These are phyloP conservation scores for Croton laevigatus DNA, from an alignment of 441 rosid genomes.

Conservation along the genomic window DNA sequence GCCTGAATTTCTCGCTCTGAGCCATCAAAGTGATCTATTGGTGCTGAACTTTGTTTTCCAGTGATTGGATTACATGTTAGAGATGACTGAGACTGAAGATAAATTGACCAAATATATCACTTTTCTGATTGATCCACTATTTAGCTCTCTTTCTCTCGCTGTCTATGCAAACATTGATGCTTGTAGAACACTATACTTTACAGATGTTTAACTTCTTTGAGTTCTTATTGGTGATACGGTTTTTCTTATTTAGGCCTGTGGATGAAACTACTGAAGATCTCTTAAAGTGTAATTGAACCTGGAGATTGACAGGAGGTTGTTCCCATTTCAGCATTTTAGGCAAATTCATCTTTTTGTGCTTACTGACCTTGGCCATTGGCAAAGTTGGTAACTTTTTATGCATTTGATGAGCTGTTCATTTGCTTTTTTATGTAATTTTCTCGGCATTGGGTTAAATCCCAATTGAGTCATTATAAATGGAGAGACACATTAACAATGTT, in stretches of 20 bases:
- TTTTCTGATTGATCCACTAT: background rate
- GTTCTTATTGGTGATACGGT: background rate
- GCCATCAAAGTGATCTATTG: background rate
- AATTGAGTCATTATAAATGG: conserved; percentile 22
- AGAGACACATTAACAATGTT: conserved; percentile 23
- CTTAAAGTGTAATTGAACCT: conserved; percentile 8
- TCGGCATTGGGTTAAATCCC: conserved; percentile 19
- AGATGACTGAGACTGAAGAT: background rate
- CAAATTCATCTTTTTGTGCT: conserved; percentile 15
- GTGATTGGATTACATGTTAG: background rate
- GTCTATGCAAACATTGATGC: background rate
- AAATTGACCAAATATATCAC: background rate
- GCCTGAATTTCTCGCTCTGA: background rate
- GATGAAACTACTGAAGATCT: conserved; percentile 7
- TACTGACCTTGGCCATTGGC: conserved; percentile 13
- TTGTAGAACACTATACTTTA: background rate
- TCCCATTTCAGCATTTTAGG: conserved; percentile 4
- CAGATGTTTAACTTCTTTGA: conserved; percentile 3
- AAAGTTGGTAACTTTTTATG: conserved; percentile 10
- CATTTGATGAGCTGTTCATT: conserved; percentile 10
- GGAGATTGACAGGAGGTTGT: conserved; percentile 8
- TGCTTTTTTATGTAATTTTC: conserved; percentile 12
- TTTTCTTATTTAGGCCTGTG: conserved; percentile 6
- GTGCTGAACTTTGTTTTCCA: background rate
- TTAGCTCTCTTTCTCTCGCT: background rate